Conservation (phyloP, 2,329 filamentous ascomycete species). For the Aspergillus pseudonomiae region DNA sequence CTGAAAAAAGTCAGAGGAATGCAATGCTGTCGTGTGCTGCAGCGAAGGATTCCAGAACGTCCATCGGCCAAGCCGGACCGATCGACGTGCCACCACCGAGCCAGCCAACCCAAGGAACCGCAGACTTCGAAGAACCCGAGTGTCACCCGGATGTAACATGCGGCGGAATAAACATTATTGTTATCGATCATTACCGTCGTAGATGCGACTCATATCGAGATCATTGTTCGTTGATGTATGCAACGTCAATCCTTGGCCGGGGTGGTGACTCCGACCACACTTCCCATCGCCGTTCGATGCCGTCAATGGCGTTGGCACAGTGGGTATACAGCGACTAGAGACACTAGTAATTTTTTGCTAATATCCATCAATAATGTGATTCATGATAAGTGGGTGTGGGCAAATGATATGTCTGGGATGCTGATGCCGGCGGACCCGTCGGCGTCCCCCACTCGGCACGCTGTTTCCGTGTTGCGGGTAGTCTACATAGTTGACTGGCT, state of each 20-base stretch:
- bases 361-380: conserved; percentile 8
- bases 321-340: neutral
- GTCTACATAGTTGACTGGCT: too few species aligned
- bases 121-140: conserved; percentile 1
- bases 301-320: conserved; percentile 2
- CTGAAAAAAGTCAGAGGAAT: neutral
- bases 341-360: conserved; percentile 2
- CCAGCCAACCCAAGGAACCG: conserved; percentile 12
- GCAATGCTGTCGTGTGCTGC: conserved; percentile 24
- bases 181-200: neutral
- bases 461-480: conserved; percentile 18
- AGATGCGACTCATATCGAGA: neutral
- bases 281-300: neutral
- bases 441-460: conserved; percentile 27
- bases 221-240: neutral
- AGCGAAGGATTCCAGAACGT: conserved; percentile 41
- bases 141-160: conserved; percentile 10
- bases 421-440: conserved; percentile 12
- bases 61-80: conserved; percentile 18
- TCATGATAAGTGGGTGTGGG: neutral
- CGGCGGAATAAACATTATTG: conserved; percentile 8
- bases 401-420: conserved; percentile 7
- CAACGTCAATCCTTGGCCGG: neutral
- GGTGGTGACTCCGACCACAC: neutral
- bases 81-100: conserved; percentile 22